Conservation (phyloP, 345 rosid genomes). For the Arabidopsis thaliana region DNA sequence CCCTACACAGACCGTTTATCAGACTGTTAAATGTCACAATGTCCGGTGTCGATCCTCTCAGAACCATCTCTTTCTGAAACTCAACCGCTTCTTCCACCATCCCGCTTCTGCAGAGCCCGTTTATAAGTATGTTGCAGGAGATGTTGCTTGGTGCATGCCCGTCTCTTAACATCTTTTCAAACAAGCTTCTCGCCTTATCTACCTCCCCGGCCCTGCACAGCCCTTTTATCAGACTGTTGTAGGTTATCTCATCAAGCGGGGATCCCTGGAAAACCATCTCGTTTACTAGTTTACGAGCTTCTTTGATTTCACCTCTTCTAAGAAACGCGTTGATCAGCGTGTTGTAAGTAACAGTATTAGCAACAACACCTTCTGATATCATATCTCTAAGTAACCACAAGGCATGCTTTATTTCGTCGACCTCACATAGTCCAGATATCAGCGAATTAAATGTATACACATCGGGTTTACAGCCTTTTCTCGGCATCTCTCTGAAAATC, state of each 20-base stretch:
- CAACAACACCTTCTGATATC: conserved; percentile 79
- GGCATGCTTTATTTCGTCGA: conserved; percentile 60
- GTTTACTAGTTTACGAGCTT: conserved; percentile 73
- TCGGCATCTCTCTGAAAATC: conserved; percentile 66
- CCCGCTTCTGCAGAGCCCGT: conserved; percentile 68
- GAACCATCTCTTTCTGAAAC: conserved; percentile 74
- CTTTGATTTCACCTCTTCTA: conserved; percentile 63
- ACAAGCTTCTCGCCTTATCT: conserved; percentile 69
- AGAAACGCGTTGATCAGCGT: conserved; percentile 66
- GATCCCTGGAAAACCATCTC: conserved; percentile 86
- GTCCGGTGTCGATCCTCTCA: conserved; percentile 72
- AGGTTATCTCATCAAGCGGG: conserved; percentile 71
- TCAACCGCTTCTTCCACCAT: conserved; percentile 69
- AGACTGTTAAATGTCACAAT: conserved; percentile 81
- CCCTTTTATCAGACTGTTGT: conserved; percentile 73
- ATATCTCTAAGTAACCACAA: conserved; percentile 63
- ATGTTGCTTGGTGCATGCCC: conserved; percentile 60
- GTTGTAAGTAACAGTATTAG: conserved; percentile 84
- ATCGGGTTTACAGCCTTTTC: conserved; percentile 80
- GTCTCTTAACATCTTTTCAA: conserved; percentile 77
- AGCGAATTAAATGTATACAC: conserved; percentile 77
- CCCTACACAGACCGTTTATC: conserved; percentile 78
- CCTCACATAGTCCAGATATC: conserved; percentile 75
- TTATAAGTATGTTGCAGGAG: conserved; percentile 77
- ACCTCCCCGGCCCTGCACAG: conserved; percentile 70